Conservation (phyloP, 495 filamentous ascomycete species). For the Platismatia glauca region DNA sequence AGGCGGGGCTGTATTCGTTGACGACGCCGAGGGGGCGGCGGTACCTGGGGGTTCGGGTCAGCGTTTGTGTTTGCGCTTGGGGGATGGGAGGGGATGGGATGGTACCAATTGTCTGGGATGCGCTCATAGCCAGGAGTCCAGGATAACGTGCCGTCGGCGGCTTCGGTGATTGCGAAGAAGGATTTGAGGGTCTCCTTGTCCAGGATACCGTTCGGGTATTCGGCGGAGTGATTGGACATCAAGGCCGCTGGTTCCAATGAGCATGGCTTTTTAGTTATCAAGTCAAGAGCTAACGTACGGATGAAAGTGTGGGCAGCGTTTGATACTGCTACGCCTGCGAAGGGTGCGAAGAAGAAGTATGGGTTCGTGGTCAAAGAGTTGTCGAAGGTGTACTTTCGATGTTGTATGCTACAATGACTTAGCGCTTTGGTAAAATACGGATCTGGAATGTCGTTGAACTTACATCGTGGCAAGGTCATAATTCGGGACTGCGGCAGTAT, state of each 20-base stretch:
- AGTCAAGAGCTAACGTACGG: conserved; percentile 18
- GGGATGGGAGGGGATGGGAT: conserved; percentile 31
- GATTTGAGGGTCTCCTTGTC: conserved; percentile 36
- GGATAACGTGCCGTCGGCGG: conserved; percentile 28
- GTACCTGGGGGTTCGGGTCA: conserved; percentile 2
- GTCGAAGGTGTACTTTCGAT: conserved; percentile 27
- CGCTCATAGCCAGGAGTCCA: conserved; percentile 42
- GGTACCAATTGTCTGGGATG: conserved; percentile 56
- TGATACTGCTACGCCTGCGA: conserved; percentile 37
- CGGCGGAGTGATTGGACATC: conserved; percentile 27
- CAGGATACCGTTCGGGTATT: conserved; percentile 23
- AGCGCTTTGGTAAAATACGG: not conserved
- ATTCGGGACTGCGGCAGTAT: conserved; percentile 11
- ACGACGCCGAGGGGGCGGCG: conserved; percentile 21
- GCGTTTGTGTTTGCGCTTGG: conserved; percentile 20
- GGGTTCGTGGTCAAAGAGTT: conserved; percentile 43
- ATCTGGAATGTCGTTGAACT: not conserved
- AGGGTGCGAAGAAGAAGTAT: conserved; percentile 44
- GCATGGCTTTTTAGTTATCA: not conserved
- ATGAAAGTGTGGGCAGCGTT: conserved; percentile 43
- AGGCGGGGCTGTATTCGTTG: conserved; percentile 35
- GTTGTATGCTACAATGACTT: conserved; percentile 3
- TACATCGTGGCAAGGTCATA: conserved; percentile 14
- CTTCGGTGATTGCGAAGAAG: conserved; percentile 39
- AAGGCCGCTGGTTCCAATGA: conserved; percentile 9